A percentile compares a stretch with the other conserved stretches of the same genome.
These are phyloP conservation scores for Chaetoceros tenuissimus DNA, from an alignment of 108 stramenopile species.

Conservation along the genomic window DNA sequence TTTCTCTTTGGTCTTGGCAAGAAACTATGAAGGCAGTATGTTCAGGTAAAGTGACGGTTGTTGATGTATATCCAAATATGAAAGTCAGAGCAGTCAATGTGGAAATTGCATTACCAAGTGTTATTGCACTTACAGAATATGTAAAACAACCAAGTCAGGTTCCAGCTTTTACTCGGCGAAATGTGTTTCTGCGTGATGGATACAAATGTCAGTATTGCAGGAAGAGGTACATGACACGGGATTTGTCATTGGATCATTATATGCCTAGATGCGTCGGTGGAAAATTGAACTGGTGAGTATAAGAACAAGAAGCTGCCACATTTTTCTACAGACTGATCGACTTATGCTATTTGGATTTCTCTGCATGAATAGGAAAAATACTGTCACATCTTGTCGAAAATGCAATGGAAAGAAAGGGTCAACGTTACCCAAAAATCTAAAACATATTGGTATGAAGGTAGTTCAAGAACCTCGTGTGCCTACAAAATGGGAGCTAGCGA, in stretches of 20 bases:
- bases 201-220: conserved; percentile 82
- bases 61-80: conserved; percentile 73
- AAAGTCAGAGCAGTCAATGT: conserved; percentile 63
- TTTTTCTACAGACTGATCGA: neutral
- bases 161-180: conserved; percentile 74
- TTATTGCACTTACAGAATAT: conserved; percentile 77
- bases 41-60: conserved; percentile 71
- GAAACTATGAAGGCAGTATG: conserved; percentile 80
- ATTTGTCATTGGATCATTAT: conserved; percentile 78
- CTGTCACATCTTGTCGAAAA: conserved; percentile 61
- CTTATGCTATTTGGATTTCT: neutral
- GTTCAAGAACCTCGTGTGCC: conserved; percentile 35
- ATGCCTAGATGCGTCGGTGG: conserved; percentile 66
- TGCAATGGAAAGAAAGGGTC: conserved; percentile 81
- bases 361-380: conserved; percentile 48
- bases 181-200: conserved; percentile 79
- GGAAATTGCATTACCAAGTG: conserved; percentile 59
- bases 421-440: conserved; percentile 30
- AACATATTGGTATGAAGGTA: conserved; percentile 59
- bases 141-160: conserved; percentile 26
- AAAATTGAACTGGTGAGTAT: conserved; percentile 47
- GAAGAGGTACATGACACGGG: conserved; percentile 47
- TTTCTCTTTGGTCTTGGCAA: conserved; percentile 79
- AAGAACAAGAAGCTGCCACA: neutral
- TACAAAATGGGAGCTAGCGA: conserved; percentile 52